Base-by-base conservation (phyloP, 345 rosid genomes). In the Stellera chamaejasme region DNA sequence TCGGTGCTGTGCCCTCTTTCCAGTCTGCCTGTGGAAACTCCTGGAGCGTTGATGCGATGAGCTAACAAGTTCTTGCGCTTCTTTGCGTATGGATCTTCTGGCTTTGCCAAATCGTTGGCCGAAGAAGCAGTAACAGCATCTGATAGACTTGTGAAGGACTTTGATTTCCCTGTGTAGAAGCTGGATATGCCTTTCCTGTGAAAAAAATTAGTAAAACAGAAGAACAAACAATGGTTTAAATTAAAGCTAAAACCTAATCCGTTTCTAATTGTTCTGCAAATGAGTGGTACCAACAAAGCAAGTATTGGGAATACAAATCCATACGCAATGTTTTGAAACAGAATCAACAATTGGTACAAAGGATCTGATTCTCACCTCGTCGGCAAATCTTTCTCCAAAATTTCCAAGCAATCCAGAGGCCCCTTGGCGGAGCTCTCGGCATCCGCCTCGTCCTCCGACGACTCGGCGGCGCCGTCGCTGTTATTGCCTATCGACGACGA, bases 111-210 rank as follows among this genome's bases (percentile, higher is more conserved):
- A 45, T 75, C 77, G 51, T 69, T 56, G 28, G 67, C 36, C 1
- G 74, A 75, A 41, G 59, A 56, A 58, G 50, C 54, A 42, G 65
- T 51, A 19, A 67, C 73, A 0, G 69, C 76, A 59, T 72, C 80
- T 28, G 69, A 73, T 36, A 75, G 63, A 54, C 80, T 64, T n/a
- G 80, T 75, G 63, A 78, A 78, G 9, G 83, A 78, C 64, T 69
- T 78, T 45, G 83, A 72, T 53, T 66, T 78, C 44, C 83, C 75
- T 52, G 14, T 59, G 56, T 78, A 75, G 49, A 75, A 78, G 41
- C 65, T 69, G 46, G 79, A 78, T 56, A 78, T 72, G 56, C 75
- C 72, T 56, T 53, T 69, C 66, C 75, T 78, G 75, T 13, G 14
- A 50, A 59, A 19, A 19, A 19, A 19, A 0, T 19, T 19, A n/a